A percentile compares a stretch with the other conserved stretches of the same genome.
Evolutionary conservation across 768 basidiomycete species (phyloP).

Genomic region (Suillus hirtellus): DNA sequence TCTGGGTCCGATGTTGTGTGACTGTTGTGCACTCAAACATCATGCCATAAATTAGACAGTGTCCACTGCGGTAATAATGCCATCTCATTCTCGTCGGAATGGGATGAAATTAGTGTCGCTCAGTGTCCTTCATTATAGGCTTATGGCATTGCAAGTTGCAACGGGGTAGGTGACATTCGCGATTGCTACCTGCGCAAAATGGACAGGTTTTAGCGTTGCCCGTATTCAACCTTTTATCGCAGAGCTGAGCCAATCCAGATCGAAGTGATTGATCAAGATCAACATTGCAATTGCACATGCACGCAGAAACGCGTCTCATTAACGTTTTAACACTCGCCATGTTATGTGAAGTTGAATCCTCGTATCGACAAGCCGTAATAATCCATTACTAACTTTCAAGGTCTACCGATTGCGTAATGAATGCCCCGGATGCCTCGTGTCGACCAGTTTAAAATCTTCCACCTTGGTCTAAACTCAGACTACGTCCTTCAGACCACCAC

Average conservation of each 20-base stretch:
- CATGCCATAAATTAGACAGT: too few relatives aligned
- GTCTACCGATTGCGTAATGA: background rate
- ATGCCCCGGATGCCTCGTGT: background rate
- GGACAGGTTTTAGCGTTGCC: background rate
- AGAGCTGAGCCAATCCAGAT: background rate
- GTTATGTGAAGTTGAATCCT: background rate
- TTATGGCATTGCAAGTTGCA: too few relatives aligned
- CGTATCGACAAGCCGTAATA: background rate
- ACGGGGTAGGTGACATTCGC: background rate
- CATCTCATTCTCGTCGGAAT: too few relatives aligned
- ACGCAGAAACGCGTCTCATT: background rate
- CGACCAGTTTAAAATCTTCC: background rate
- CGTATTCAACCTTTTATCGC: background rate
- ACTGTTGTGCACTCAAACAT: too few relatives aligned
- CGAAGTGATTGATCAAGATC: background rate
- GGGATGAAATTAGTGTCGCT: background rate
- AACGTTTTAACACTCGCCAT: background rate
- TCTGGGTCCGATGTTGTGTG: too few relatives aligned
- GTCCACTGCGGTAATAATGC: too few relatives aligned
- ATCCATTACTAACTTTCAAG: background rate
- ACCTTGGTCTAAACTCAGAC: background rate
- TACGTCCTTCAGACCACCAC: background rate
- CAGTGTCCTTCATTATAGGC: background rate
- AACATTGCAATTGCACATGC: background rate
- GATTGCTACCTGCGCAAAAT: background rate